Conservation (phyloP, 352 stramenopile genomes). For the Pythium rishiriense region DNA sequence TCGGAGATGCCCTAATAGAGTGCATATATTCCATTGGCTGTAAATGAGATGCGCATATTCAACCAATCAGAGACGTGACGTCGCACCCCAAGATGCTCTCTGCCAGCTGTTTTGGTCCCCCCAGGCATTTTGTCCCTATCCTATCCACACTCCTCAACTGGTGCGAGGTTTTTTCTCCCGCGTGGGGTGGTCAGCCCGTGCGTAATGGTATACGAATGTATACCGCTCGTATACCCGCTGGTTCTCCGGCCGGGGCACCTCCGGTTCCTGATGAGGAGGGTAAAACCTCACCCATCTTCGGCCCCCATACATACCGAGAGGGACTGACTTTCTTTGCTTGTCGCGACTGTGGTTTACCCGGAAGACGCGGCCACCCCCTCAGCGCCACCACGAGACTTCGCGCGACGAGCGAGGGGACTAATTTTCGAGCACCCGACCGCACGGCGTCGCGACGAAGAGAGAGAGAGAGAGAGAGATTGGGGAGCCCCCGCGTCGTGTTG, state of each 20-base stretch:
- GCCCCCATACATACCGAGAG: not conserved
- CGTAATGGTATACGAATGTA: conserved; percentile 16
- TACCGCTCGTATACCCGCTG: conserved; percentile 4
- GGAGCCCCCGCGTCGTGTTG: not conserved
- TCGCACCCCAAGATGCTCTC: conserved; percentile 9
- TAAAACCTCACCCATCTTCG: conserved; percentile 23
- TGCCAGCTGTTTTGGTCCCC: conserved; percentile 6
- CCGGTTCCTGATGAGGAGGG: not conserved
- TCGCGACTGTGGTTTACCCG: not conserved
- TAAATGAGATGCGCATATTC: not conserved
- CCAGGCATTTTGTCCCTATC: conserved; percentile 11
- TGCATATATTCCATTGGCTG: not conserved
- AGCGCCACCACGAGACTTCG: conserved; percentile 4
- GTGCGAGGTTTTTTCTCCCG: conserved; percentile 8
- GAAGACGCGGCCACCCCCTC: conserved; percentile 7
- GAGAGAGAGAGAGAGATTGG: no score
- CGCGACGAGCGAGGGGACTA: not conserved
- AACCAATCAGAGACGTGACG: not conserved
- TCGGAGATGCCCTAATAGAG: not conserved
- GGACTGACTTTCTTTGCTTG: conserved; percentile 27
- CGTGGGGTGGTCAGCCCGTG: not conserved
- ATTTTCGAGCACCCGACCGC: not conserved
- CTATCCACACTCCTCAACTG: not conserved
- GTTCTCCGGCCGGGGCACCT: not conserved
- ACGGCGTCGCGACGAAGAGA: not conserved